Conservation (phyloP, 495 filamentous ascomycete genomes). For the Xylaria intraflava region DNA sequence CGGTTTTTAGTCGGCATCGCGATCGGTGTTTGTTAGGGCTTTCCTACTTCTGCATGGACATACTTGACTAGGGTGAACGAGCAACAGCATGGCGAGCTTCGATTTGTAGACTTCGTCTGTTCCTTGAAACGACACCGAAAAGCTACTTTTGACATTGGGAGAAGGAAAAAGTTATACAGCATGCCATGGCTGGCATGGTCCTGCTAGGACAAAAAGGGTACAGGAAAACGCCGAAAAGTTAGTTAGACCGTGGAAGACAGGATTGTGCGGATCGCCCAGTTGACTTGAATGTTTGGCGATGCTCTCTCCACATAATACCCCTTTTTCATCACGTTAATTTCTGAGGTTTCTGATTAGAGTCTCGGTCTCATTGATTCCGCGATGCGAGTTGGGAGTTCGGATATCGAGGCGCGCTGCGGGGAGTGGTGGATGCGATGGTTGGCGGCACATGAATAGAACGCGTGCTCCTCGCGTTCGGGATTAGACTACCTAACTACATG, state of each 20-base stretch:
- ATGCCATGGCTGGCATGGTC: constrained; percentile 3
- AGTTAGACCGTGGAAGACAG: constrained; percentile 18
- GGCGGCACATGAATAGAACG: background rate
- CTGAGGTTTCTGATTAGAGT: background rate
- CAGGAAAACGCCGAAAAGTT: constrained; percentile 14
- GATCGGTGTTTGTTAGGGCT: constrained; percentile 28
- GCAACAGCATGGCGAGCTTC: background rate
- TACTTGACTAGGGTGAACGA: constrained; percentile 11
- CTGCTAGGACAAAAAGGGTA: constrained; percentile 8
- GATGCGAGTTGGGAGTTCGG: background rate
- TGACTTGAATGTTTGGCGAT: constrained; percentile 9
- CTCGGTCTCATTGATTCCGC: constrained; percentile 2
- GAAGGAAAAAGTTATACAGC: constrained; percentile 7
- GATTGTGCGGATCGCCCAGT: constrained; percentile 12
- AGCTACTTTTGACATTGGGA: background rate
- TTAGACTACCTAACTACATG: no score
- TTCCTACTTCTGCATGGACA: constrained; percentile 21
- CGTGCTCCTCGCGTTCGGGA: background rate
- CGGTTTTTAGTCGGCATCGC: constrained; percentile 26
- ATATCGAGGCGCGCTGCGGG: background rate
- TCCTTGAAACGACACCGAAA: background rate
- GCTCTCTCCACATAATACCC: constrained; percentile 26
- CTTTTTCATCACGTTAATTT: constrained; percentile 3
- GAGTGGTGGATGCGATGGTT: background rate
- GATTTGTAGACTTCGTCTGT: background rate